Evolutionary conservation across 177 flowering plant species (phyloP), one percentile per base, ranked within the genome.

Genomic region (Vitis hybrid): DNA sequence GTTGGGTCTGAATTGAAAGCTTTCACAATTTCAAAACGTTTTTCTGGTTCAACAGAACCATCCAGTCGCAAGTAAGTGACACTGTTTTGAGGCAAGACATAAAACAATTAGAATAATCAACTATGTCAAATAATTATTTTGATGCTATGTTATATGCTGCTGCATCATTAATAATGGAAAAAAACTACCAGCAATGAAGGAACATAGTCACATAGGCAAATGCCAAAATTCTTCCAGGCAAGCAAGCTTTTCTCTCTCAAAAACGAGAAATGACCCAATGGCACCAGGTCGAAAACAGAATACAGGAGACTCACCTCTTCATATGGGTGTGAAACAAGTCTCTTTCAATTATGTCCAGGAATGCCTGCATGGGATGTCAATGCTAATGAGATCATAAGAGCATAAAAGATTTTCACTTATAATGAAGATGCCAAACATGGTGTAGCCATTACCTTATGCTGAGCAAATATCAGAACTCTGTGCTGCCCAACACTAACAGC

Each of bases 1-100:
- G 98, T 94, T 40, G 99, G 98, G 78, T 96, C 99, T 17, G 99
- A 94, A 80, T 96, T 96, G 81, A 94, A 96, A 56, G 97, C 81
- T 79, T 92, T 96, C 66, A 96, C 99, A 59, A 96, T 96, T 0
- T 96, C 98, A 83, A 96, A 96, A 50, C 99, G 92, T 67, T 86
- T 94, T 69, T 88, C 97, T 62, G 99, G 83, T 71, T 83, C 89
- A 74, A 96, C 97, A 3, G 99, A 96, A 68, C 99, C 98, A 86
- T 96, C 99, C 75, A 96, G 77, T 64, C 99, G 84, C 88, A 94
- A 75, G 79, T 93, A 96, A 54, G 98, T 89, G 70, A 96, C 86
- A 81, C 97, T 94, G 93, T 64, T 69, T 63, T 3, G 56, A 78
- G 48, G 52, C 51, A 78, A 72, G 45, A 64, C 3, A 26, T 2